Percentiles rank a stretch among this genome's conserved stretches.
These are phyloP conservation scores for Acanthamoeba culbertsoni DNA, from an alignment of 208 protist species.

Conservation along the genomic window DNA sequence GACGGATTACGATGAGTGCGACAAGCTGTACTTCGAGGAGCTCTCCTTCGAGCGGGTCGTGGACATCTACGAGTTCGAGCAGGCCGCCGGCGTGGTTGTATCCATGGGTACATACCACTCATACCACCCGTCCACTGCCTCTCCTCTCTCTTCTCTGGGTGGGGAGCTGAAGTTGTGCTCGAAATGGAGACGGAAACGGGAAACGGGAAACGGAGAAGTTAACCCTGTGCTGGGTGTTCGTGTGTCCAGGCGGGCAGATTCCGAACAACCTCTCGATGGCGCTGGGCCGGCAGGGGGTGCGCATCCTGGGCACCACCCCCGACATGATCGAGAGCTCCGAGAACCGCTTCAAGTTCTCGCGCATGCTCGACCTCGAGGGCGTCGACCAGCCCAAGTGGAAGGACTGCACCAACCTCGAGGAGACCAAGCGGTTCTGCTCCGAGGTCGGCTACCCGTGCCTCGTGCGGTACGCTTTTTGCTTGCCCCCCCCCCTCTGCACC, in stretches of 20 bases:
- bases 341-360: slow-evolving; percentile 84
- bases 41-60: slow-evolving; percentile 95
- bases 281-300: slow-evolving; percentile 88
- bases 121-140: no score
- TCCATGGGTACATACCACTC: slow-evolving; percentile 80
- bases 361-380: slow-evolving; percentile 69
- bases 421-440: slow-evolving; percentile 91
- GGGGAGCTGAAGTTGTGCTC: no score
- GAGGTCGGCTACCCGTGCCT: slow-evolving; percentile 89
- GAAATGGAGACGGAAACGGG: background rate
- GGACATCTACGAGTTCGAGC: slow-evolving; percentile 95
- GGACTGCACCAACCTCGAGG: slow-evolving; percentile 89
- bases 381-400: slow-evolving; percentile 97
- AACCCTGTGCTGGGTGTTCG: slow-evolving; percentile 42
- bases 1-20: slow-evolving; percentile 85
- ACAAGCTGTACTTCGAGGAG: slow-evolving; percentile 99
- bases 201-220: background rate
- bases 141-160: no score
- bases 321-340: slow-evolving; percentile 96
- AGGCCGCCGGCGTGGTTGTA: slow-evolving; percentile 91
- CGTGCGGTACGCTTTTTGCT: slow-evolving; percentile 43
- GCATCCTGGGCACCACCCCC: slow-evolving; percentile 95
- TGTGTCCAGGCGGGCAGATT: slow-evolving; percentile 97
- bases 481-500: slow-evolving; percentile 77
- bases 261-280: slow-evolving; percentile 97